Evolutionary conservation across 305 asterid species (phyloP), one percentile per base, ranked within the genome.

Genomic region (Plantago coronopus): DNA sequence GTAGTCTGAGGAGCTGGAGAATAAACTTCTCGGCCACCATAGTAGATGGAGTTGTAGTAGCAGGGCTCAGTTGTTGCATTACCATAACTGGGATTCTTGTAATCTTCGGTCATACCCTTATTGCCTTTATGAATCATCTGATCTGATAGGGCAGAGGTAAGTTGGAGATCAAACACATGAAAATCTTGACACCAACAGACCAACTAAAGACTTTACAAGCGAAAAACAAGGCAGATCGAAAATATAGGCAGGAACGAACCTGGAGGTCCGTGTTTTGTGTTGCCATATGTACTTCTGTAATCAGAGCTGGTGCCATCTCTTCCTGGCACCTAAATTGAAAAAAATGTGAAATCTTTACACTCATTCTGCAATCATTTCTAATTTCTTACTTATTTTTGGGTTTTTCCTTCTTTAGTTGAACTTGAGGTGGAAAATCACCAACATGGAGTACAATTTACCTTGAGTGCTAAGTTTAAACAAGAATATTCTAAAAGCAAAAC

Each of bases 21-120:
- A 66, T 81, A 87, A 65, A 75, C 78, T 71, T 89, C 85, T 76
- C 80, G 95, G 56, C 82, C 97, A 57, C 95, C 97, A 57, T 89
- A 87, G 63, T 78, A 79, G 55, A 89, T 87, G 54, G 95, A 87
- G 71, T 77, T 84, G 63, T 76, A 78, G 74, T 79, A 83, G 69
- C 95, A 84, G 2, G 89, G 84, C 17, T 76, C 89, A 48, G 54
- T 71, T 38, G 63, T 72, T 60, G 71, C 80, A 67, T 64, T 72
- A 71, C 73, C 77, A 57, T 66, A 65, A 23, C 56, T 50, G 20
- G 65, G 50, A 54, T 62, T 72, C 64, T 47, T 70, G 27, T 34
- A 34, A 34, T 63, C 80, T 59, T 67, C 68, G 59, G 62, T 78
- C 57, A 23, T 54, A 17, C 65, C 71, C 31, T 47, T 70, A 22